Evolutionary conservation across 495 filamentous ascomycete species (phyloP).

Genomic region (Aspergillus baeticus): DNA sequence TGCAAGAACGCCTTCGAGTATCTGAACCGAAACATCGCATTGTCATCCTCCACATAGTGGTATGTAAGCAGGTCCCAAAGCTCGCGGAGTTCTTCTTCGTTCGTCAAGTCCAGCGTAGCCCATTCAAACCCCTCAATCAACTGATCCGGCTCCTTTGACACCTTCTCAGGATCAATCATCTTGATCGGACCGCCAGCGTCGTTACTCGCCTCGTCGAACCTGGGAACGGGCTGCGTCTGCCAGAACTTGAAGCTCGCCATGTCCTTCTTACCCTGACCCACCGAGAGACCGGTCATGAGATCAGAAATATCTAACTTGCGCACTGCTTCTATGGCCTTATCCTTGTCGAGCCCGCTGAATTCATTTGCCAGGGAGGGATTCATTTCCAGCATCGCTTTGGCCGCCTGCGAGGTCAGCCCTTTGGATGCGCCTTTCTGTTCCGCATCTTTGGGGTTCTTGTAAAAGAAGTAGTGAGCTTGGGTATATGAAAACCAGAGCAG

Average conservation of each 20-base stretch:
- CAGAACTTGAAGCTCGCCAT: conserved; percentile 98
- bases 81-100: conserved; percentile 69
- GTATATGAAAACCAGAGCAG: not conserved
- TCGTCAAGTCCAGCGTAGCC: conserved; percentile 83
- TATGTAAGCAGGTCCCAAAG: conserved; percentile 84
- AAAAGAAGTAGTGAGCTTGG: conserved; percentile 15
- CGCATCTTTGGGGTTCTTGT: conserved; percentile 27
- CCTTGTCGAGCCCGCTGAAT: conserved; percentile 42
- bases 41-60: conserved; percentile 95
- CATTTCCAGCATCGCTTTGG: conserved; percentile 44
- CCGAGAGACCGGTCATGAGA: conserved; percentile 75
- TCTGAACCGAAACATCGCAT: conserved; percentile 95
- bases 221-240: conserved; percentile 92
- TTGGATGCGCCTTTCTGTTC: conserved; percentile 9
- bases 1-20: conserved; percentile 86
- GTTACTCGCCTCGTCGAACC: conserved; percentile 59
- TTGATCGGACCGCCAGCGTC: conserved; percentile 62
- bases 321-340: conserved; percentile 60
- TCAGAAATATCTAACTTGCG: conserved; percentile 73
- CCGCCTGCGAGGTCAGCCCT: conserved; percentile 42
- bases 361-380: conserved; percentile 53
- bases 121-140: conserved; percentile 84
- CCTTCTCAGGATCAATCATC: conserved; percentile 69
- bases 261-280: conserved; percentile 87
- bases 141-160: conserved; percentile 64